A percentile compares a stretch with the other conserved stretches of the same genome.
These are phyloP conservation scores for Dendrobium chrysotoxum DNA, from an alignment of 106 monocot species.

Conservation along the genomic window DNA sequence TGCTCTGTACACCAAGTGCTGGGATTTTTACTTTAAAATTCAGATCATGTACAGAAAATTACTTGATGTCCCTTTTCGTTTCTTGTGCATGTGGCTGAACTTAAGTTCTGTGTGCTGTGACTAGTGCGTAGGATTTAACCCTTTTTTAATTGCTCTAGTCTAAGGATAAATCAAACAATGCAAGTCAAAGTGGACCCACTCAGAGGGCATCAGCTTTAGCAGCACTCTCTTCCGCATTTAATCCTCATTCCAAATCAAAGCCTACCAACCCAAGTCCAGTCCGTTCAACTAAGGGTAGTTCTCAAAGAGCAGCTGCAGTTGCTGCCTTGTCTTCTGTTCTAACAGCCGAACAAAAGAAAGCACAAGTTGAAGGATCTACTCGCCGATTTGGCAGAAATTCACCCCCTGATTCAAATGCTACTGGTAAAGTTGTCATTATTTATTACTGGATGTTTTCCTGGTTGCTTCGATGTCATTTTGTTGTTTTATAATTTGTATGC, in stretches of 20 bases:
- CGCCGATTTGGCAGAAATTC: slow-evolving; percentile 37
- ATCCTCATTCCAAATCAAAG: slow-evolving; percentile 46
- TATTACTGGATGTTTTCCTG: too few species aligned
- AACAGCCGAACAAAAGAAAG: slow-evolving; percentile 59
- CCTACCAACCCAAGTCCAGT: slow-evolving; percentile 29
- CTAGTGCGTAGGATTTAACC: not conserved
- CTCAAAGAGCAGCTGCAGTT: slow-evolving; percentile 93
- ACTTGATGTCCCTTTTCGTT: too few species aligned
- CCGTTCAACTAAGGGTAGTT: slow-evolving; percentile 37
- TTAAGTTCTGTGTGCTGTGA: not conserved
- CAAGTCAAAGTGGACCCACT: slow-evolving; percentile 43
- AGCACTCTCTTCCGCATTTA: slow-evolving; percentile 70
- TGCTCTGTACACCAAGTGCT: too few species aligned
- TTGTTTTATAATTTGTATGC: too few species aligned
- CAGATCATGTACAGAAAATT: too few species aligned
- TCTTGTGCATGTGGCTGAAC: not conserved
- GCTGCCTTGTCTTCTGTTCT: slow-evolving; percentile 78
- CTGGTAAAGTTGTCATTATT: slow-evolving; percentile 26
- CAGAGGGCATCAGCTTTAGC: slow-evolving; percentile 69
- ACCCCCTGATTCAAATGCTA: slow-evolving; percentile 28
- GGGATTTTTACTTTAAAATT: too few species aligned
- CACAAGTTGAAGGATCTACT: slow-evolving; percentile 28
- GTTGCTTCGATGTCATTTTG: too few species aligned
- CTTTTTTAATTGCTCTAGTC: slow-evolving; percentile 18
- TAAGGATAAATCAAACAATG: slow-evolving; percentile 26